Conservation (phyloP, 495 filamentous ascomycete genomes). For the Articulospora tetracladia region DNA sequence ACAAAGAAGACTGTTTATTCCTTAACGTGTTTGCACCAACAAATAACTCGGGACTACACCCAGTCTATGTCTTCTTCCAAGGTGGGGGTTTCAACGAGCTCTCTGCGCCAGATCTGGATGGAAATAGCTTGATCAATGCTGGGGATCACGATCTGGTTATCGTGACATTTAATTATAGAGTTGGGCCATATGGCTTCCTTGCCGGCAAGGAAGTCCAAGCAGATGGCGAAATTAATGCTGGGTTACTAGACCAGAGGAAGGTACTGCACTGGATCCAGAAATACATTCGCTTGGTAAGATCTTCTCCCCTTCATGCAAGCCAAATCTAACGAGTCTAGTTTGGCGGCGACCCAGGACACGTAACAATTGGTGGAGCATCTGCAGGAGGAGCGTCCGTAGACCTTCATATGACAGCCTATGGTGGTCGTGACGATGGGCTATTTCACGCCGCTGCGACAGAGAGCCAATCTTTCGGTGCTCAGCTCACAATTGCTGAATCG, state of each 20-base stretch:
- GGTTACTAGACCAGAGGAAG: slow-evolving; percentile 66
- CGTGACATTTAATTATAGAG: slow-evolving; percentile 72
- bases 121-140: slow-evolving; percentile 53
- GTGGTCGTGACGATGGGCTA: slow-evolving; percentile 46
- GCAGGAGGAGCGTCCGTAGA: slow-evolving; percentile 66
- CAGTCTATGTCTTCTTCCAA: slow-evolving; percentile 72
- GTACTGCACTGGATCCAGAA: slow-evolving; percentile 66
- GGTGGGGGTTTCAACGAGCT: slow-evolving; percentile 69
- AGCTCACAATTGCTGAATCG: slow-evolving; percentile 53
- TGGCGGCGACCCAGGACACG: slow-evolving; percentile 67
- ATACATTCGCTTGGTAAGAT: slow-evolving; percentile 51
- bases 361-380: slow-evolving; percentile 69
- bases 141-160: slow-evolving; percentile 58
- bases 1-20: slow-evolving; percentile 70
- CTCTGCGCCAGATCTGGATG: slow-evolving; percentile 65
- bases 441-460: slow-evolving; percentile 64
- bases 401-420: slow-evolving; percentile 62
- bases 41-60: slow-evolving; percentile 40
- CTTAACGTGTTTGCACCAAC: slow-evolving; percentile 67
- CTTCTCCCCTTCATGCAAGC: neutral
- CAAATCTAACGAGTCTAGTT: slow-evolving; percentile 41
- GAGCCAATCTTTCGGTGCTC: slow-evolving; percentile 59
- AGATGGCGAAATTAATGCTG: slow-evolving; percentile 61
- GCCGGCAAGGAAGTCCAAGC: slow-evolving; percentile 53
- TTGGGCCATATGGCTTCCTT: slow-evolving; percentile 72